Conservation (phyloP, 441 rosid genomes). For the Cnidoscolus chayamansa region DNA sequence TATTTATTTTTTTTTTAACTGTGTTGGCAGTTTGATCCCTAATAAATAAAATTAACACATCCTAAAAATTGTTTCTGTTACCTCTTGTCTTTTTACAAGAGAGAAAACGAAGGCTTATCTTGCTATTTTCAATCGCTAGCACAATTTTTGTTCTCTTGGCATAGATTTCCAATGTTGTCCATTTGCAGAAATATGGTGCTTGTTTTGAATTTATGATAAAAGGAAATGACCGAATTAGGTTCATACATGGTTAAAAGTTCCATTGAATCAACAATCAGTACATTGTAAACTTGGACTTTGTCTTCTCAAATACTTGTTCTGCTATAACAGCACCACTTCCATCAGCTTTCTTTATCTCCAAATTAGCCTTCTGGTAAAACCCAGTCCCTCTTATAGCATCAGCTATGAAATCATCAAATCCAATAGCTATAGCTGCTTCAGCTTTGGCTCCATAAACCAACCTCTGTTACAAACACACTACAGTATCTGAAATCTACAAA, state of each 20-base stretch:
- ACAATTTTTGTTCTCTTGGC: too few relatives aligned
- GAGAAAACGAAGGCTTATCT: too few relatives aligned
- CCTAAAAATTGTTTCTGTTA: too few relatives aligned
- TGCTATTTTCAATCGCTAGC: too few relatives aligned
- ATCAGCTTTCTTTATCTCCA: slow-evolving; percentile 74
- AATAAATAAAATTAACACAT: too few relatives aligned
- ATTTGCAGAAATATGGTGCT: too few relatives aligned
- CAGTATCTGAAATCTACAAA: neutral
- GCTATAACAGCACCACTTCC: slow-evolving; percentile 68
- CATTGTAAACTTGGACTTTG: slow-evolving; percentile 64
- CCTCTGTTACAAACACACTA: slow-evolving; percentile 37
- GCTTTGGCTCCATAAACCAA: slow-evolving; percentile 81
- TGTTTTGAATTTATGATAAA: neutral
- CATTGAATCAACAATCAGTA: slow-evolving; percentile 34
- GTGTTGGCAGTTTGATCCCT: too few relatives aligned
- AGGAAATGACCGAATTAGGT: neutral
- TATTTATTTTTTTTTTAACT: too few relatives aligned
- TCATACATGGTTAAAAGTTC: neutral
- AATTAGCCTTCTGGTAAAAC: slow-evolving; percentile 68
- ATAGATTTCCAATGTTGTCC: too few relatives aligned
- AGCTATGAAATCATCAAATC: slow-evolving; percentile 65
- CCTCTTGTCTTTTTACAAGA: too few relatives aligned
- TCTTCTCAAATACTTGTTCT: slow-evolving; percentile 76
- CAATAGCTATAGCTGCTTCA: slow-evolving; percentile 82
- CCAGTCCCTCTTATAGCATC: slow-evolving; percentile 79